Evolutionary conservation across 495 filamentous ascomycete genomes (phyloP), one percentile per base, ranked within the genome.

Genomic region (Penicillium tannophilum): DNA sequence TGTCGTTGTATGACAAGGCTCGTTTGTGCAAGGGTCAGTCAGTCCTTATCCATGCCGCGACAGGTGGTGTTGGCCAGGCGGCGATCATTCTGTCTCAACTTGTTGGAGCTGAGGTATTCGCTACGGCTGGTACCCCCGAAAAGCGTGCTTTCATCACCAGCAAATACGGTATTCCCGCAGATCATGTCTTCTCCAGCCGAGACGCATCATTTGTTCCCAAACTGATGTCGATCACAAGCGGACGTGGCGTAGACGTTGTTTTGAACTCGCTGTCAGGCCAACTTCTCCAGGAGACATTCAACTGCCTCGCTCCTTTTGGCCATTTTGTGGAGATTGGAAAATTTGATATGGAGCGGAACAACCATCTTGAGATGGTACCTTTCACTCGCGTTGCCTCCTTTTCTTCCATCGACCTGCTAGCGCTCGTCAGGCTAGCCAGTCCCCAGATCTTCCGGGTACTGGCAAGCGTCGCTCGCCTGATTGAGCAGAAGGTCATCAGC

Each of bases 211-310:
- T 84, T 52, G 66, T 67, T 0, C 58, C 73, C 36, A 77, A 74
- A 16, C 60, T 85, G 11, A 31, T 7, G 16, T 66, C 76, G 30
- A 58, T 72, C 16, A 88, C 83, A 0, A 56, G 69, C 2, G 73
- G 73, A 1, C 58, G 71, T 1, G 85, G 86, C 3, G 84, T 88
- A 0, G 84, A 88, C 44, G 64, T 81, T 5, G 69, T 86, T 2
- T 56, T 86, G 2, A 86, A 84, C 63, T 79, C 77, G 0, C 54
- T 79, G 2, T 58, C 76, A 2, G 77, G 77, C 0, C 73, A 82
- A 19, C 45, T 63, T 4, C 65, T 84, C 0, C 70, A 62, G 3
- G 73, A 57, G 5, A 73, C 74, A 5, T 86, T 75, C 76, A 62
- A 74, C 4, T 82, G 71, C 45, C 52, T 86, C n/a, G 83, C 83